Conservation (phyloP, 768 basidiomycete species). For the Phanerochaete carnosa region DNA sequence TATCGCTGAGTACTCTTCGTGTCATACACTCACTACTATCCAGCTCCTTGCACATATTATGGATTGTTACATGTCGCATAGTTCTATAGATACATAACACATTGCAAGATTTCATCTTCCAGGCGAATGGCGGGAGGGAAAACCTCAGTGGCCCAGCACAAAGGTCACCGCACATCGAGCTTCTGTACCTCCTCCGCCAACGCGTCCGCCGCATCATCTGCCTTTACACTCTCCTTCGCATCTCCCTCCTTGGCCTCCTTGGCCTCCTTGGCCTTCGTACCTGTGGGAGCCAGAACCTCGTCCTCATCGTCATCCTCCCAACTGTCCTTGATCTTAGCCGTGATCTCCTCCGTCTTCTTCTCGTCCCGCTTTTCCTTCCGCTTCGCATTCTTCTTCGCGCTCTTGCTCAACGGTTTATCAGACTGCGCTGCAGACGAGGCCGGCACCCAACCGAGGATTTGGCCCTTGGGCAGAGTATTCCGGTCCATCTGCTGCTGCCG, state of each 20-base stretch:
- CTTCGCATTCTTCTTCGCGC: constrained; percentile 79
- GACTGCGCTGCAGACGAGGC: constrained; percentile 40
- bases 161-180: constrained; percentile 49
- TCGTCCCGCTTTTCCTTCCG: constrained; percentile 62
- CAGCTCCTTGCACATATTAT: constrained; percentile 4
- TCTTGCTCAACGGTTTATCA: constrained; percentile 35
- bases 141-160: not conserved
- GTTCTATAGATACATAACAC: constrained; percentile 5
- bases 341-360: constrained; percentile 42
- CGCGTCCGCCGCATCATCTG: constrained; percentile 25
- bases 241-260: constrained; percentile 21
- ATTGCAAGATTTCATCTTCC: not conserved
- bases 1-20: not conserved
- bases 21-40: constrained; percentile 2
- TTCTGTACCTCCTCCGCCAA: constrained; percentile 54
- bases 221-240: constrained; percentile 10
- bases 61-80: constrained; percentile 7
- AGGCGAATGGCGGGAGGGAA: not conserved
- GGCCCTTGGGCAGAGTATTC: constrained; percentile 66
- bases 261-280: constrained; percentile 10
- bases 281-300: constrained; percentile 20
- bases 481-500: constrained; percentile 73
- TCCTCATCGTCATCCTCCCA: constrained; percentile 77
- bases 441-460: constrained; percentile 78
- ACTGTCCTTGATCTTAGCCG: constrained; percentile 60